Base-by-base conservation (phyloP, 768 basidiomycete genomes). In the Trametopsis cervina region DNA sequence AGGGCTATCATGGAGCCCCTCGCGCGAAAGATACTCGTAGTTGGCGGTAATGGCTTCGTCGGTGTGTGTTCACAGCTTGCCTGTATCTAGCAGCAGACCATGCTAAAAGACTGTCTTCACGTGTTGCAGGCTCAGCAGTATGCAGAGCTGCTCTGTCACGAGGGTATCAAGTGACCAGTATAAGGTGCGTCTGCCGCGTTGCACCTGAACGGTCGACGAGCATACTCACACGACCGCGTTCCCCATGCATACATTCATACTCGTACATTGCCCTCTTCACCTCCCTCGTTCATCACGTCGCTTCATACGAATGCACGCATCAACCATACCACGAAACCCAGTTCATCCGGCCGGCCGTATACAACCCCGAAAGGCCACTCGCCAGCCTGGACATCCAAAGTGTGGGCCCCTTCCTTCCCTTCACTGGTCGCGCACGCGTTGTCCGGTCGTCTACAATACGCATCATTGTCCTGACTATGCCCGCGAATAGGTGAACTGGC, bases 21-120 rank as follows among this genome's bases (percentile, higher is more conserved):
- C 20, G 47, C 72, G 44, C 76, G 71, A 46, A 85, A 73, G 59
- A 75, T 97, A 29, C 80, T 97, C n/a, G 91, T 99, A 36, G 78
- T 98, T 1, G 96, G 96, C n/a, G 96, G 96, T 39, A 96, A 96
- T 69, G 96, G 96, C 4, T 98, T 96, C 71, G 81, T 99, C 59
- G 95, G 94, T 88, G 54, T 51, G 46, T 37, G 24, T 20, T 41
- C 27, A n/a, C 24, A 15, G 17, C 25, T 42, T 13, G n/a, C 29
- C 22, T 24, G 10, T 15, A 37, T 26, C 15, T 38, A 27, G n/a
- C 10, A 46, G n/a, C n/a, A n/a, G n/a, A n/a, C n/a, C n/a, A n/a
- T n/a, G n/a, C n/a, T n/a, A n/a, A 7, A 33, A 33, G 29, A 33
- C 29, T 15, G 29, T 4, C 15, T n/a, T 5, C 11, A 24, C 24